Evolutionary conservation across 2,329 filamentous ascomycete genomes (phyloP).

Genomic region (Sclerotinia subarctica): DNA sequence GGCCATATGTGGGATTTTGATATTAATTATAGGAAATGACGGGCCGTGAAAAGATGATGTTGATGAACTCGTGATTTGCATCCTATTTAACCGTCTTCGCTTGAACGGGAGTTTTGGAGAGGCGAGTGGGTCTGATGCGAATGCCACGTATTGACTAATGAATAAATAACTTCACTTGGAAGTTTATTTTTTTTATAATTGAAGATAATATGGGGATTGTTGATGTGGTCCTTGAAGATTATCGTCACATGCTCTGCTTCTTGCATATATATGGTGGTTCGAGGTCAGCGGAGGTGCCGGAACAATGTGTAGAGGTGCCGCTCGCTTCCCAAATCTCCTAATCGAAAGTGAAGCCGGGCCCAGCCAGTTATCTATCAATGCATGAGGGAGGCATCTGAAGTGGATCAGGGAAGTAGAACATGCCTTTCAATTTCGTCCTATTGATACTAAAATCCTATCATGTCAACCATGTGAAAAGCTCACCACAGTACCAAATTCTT

Average conservation of each 20-base stretch:
- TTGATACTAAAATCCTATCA: neutral
- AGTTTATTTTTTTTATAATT: neutral
- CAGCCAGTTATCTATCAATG: neutral
- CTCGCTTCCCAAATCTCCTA: neutral
- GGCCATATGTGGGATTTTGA: neutral
- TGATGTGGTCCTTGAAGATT: too few species aligned
- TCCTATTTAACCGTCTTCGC: slow-evolving; percentile 1
- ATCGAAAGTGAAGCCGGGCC: neutral
- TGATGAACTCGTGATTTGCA: slow-evolving; percentile 15
- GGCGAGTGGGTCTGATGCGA: neutral
- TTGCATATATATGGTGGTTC: neutral
- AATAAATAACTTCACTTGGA: neutral
- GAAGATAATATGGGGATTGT: neutral
- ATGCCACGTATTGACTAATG: slow-evolving; percentile 11
- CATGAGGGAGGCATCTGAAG: neutral
- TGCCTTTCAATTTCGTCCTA: neutral
- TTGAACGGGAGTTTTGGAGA: slow-evolving; percentile 9
- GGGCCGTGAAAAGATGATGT: slow-evolving; percentile 15
- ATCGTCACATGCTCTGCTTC: neutral
- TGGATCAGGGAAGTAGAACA: neutral
- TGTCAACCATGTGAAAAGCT: neutral
- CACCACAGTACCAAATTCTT: neutral
- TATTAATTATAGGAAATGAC: slow-evolving; percentile 13
- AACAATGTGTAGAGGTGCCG: neutral
- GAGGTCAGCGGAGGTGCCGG: neutral